Base-by-base conservation (phyloP, 345 rosid species). In the Bruguiera sexangula region DNA sequence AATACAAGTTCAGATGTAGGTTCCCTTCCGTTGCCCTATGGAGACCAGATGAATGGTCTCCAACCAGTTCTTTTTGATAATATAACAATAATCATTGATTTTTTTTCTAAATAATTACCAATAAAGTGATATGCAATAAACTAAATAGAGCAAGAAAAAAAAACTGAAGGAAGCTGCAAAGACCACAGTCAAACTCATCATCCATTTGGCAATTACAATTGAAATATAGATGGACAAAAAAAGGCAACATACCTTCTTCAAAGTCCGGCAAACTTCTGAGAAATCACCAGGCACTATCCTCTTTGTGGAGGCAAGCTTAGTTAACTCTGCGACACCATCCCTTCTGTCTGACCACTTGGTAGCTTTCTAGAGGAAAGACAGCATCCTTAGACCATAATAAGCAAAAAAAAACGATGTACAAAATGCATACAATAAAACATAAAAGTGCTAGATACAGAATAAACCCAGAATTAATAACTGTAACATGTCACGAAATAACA, bases 341-440 rank as follows among this genome's bases (percentile, higher is more conserved):
- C 88, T 96, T 73, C 98, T 83, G 78, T 92, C 98, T 67, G 87
- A 96, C 99, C 99, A 96, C 87, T 96, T 96, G 74, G 96, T 75
- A 78, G 97, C 98, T 92, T 96, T 96, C 98, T 96, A 77, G 74
- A 72, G 76, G 55, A 63, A 52, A 70, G 50, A 65, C 30, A 69
- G 18, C 59, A 62, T 50, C 20, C 73, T 65, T 65, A 29, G 22
- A 46, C 26, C 34, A 34, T 62, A 66, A 62, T 64, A 67, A 65
- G 54, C 22, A 39, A 62, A 58, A 54, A 54, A 63, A 36, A 8
- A 9, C 20, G 36, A 6, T 6, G 7, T 32, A 32, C 36, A 19
- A 26, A 26, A 52, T 39, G 10, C 3, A 16, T 39, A 39, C 13
- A 66, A 46, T 65, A 55, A 27, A 32, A 24, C 18, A 55, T 43